Conservation (phyloP, 2,329 filamentous ascomycete species). For the Pseudocercospora cruenta region DNA sequence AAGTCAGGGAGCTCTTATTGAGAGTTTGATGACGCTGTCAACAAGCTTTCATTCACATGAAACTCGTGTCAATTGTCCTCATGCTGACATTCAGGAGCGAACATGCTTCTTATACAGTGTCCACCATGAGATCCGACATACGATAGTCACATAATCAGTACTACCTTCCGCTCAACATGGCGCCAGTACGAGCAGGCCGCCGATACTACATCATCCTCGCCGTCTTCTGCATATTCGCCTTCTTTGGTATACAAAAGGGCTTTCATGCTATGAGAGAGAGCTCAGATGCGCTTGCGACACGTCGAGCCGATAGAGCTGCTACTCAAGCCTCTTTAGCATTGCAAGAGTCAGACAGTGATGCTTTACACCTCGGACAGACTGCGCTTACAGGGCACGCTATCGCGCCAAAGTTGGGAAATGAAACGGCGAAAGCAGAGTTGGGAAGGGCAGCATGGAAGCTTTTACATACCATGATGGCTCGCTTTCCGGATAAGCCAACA, state of each 20-base stretch:
- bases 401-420: constrained; percentile 80
- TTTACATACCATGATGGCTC: constrained; percentile 68
- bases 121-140: constrained; percentile 2
- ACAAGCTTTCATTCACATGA: constrained; percentile 1
- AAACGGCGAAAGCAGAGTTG: constrained; percentile 72
- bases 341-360: background rate
- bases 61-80: background rate
- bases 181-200: constrained; percentile 2
- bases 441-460: constrained; percentile 69
- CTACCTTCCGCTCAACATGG: background rate
- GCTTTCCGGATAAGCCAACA: constrained; percentile 66
- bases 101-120: background rate
- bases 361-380: constrained; percentile 16
- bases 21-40: constrained; percentile 1
- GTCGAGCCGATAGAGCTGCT: background rate
- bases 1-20: background rate
- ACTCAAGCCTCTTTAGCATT: constrained; percentile 3
- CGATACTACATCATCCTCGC: constrained; percentile 13
- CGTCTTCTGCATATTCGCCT: constrained; percentile 33
- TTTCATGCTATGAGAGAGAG: constrained; percentile 13
- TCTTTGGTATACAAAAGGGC: constrained; percentile 50
- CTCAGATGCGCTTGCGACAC: background rate
- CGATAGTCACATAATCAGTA: background rate
- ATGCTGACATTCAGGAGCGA: background rate
- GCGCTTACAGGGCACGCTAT: constrained; percentile 59